Evolutionary conservation across 1,284 basidiomycete species (phyloP).

Genomic region (Puccinia triticina): DNA sequence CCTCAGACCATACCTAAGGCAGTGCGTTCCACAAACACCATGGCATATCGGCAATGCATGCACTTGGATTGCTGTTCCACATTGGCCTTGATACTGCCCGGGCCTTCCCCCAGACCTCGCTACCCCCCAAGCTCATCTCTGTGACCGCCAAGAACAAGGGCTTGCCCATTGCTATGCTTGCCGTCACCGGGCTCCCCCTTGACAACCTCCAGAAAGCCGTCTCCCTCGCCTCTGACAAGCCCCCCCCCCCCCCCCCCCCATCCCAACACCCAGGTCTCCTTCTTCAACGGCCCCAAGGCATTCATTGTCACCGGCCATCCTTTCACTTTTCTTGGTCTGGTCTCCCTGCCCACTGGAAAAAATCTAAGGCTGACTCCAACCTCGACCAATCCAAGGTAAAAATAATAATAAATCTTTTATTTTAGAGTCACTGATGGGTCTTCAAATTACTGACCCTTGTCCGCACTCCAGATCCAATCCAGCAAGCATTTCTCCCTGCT

Average conservation of each 20-base stretch:
- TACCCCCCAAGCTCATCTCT: slow-evolving; percentile 84
- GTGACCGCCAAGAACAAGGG: slow-evolving; percentile 92
- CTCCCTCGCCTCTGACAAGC: slow-evolving; percentile 59
- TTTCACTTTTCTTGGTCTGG: slow-evolving; percentile 88
- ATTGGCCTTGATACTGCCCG: slow-evolving; percentile 36
- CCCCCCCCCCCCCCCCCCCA: slow-evolving; percentile 64
- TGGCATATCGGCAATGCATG: slow-evolving; percentile 60
- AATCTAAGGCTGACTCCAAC: slow-evolving; percentile 81
- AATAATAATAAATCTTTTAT: too few species aligned
- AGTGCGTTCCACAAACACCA: slow-evolving; percentile 76
- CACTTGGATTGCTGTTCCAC: slow-evolving; percentile 31
- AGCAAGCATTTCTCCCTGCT: slow-evolving; percentile 94
- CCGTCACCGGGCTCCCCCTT: slow-evolving; percentile 78
- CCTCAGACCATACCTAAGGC: slow-evolving; percentile 63
- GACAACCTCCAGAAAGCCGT: slow-evolving; percentile 61
- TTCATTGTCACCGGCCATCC: slow-evolving; percentile 93
- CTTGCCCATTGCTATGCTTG: slow-evolving; percentile 87
- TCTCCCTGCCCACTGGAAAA: slow-evolving; percentile 83
- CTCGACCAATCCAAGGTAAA: slow-evolving; percentile 82
- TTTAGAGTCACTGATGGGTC: too few species aligned
- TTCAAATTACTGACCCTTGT: too few species aligned
- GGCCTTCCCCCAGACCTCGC: slow-evolving; percentile 86
- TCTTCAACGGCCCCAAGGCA: slow-evolving; percentile 86
- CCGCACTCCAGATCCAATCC: slow-evolving; percentile 70
- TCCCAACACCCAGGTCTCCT: slow-evolving; percentile 70